Evolutionary conservation across 2,329 filamentous ascomycete genomes (phyloP).

Genomic region (Talaromyces sp.): DNA sequence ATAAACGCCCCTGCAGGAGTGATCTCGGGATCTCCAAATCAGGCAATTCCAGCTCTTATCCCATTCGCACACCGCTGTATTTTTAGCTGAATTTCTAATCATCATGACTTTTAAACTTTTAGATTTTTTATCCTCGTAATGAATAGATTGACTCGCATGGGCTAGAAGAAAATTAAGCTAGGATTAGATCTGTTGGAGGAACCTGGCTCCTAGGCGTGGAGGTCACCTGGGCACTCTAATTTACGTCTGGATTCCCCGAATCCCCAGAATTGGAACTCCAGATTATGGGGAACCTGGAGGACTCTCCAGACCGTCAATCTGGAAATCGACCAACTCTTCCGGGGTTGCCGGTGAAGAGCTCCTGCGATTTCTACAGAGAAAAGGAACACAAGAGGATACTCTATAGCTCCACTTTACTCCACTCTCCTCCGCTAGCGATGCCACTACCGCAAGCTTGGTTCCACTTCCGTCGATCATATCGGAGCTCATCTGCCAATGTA

Average conservation of each 20-base stretch:
- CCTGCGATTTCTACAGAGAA: neutral
- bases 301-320: no score
- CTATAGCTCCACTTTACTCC: neutral
- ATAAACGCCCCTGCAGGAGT: constrained; percentile 6
- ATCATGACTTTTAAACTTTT: neutral
- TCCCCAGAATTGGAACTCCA: no score
- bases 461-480: neutral
- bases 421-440: neutral
- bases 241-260: no score
- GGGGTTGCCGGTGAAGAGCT: neutral
- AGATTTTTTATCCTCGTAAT: neutral
- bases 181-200: neutral
- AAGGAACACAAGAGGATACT: no score
- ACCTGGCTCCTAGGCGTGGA: neutral
- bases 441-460: neutral
- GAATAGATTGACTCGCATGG: neutral
- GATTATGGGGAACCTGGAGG: no score
- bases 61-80: constrained; percentile 7
- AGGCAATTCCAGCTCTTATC: constrained; percentile 12
- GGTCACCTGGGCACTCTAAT: no score
- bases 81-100: neutral
- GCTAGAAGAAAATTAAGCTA: no score
- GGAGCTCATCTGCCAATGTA: neutral
- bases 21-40: constrained; percentile 19
- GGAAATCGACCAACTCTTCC: neutral